phyloP scores from a whole-genome alignment of 331 rosid species.

The Phaseolus coccineus region DNA sequence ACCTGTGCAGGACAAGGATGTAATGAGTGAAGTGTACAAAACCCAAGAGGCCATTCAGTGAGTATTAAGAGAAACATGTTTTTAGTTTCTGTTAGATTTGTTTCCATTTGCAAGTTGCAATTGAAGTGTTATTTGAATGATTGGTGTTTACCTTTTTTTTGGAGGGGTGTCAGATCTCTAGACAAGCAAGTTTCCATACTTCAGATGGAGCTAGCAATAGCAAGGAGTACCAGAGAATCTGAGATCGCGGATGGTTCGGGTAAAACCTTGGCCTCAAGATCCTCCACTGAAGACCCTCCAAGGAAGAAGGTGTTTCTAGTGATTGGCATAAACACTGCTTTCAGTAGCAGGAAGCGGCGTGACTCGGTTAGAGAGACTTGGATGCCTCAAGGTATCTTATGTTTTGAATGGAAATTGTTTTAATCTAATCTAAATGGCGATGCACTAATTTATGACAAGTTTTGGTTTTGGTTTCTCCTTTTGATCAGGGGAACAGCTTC shows the following conservation, averaged over 20 bases:
- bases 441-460: constrained; percentile 42
- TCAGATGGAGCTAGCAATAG: constrained; percentile 71
- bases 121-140: constrained; percentile 33
- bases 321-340: constrained; percentile 91
- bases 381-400: constrained; percentile 83
- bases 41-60: constrained; percentile 83
- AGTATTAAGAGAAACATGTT: constrained; percentile 47
- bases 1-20: constrained; percentile 49
- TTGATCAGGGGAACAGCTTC: constrained; percentile 71
- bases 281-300: constrained; percentile 41
- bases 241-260: constrained; percentile 47
- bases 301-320: constrained; percentile 73
- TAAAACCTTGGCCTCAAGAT: constrained; percentile 14
- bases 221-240: constrained; percentile 63
- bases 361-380: constrained; percentile 92
- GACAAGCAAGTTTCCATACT: constrained; percentile 81
- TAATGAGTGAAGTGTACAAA: constrained; percentile 62
- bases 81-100: constrained; percentile 35
- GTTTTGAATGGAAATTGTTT: not conserved
- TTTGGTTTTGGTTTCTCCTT: not conserved
- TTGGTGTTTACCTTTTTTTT: constrained; percentile 33
- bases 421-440: constrained; percentile 5
- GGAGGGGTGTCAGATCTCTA: constrained; percentile 66
- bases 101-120: not conserved
- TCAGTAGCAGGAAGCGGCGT: constrained; percentile 88